Percentiles rank a stretch among this genome's conserved stretches.
Conservation (phyloP, 208 protist genomes). For the Crithidia brevicula region DNA sequence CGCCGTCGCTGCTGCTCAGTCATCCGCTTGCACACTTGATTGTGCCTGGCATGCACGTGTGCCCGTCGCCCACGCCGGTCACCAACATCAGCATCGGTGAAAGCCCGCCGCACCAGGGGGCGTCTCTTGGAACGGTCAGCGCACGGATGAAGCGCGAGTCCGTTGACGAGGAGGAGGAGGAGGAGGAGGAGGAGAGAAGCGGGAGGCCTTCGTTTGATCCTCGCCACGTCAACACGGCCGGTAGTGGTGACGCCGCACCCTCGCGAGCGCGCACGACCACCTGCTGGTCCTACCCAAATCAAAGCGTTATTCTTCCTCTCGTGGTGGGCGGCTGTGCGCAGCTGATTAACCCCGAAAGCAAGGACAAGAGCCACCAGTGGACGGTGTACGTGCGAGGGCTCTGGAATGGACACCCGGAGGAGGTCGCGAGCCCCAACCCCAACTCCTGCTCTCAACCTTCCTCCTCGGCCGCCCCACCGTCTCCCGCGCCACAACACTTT, state of each 20-base stretch:
- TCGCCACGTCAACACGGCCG: too few species aligned
- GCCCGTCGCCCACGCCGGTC: not conserved
- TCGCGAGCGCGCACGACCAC: not conserved
- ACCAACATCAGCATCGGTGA: not conserved
- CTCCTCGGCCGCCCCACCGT: not conserved
- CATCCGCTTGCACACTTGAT: constrained; percentile 21
- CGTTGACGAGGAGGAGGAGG: not conserved
- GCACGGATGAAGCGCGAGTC: constrained; percentile 11
- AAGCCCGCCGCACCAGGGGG: too few species aligned
- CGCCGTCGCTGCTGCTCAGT: constrained; percentile 34
- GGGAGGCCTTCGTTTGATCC: too few species aligned
- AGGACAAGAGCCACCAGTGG: constrained; percentile 82
- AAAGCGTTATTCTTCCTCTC: constrained; percentile 53
- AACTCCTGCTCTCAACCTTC: not conserved
- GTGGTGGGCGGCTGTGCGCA: constrained; percentile 77
- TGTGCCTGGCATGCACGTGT: constrained; percentile 29
- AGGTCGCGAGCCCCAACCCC: constrained; percentile 13
- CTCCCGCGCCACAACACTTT: not conserved
- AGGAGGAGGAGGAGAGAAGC: too few species aligned
- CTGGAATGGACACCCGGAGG: constrained; percentile 57
- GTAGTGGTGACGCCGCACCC: too few species aligned
- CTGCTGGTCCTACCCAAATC: constrained; percentile 9
- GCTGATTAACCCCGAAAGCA: constrained; percentile 66
- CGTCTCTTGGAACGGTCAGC: too few species aligned
- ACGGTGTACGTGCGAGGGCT: constrained; percentile 90